A percentile compares a stretch with the other conserved stretches of the same genome.
Evolutionary conservation across 495 filamentous ascomycete genomes (phyloP).

Genomic region (Annulohypoxylon bovei): DNA sequence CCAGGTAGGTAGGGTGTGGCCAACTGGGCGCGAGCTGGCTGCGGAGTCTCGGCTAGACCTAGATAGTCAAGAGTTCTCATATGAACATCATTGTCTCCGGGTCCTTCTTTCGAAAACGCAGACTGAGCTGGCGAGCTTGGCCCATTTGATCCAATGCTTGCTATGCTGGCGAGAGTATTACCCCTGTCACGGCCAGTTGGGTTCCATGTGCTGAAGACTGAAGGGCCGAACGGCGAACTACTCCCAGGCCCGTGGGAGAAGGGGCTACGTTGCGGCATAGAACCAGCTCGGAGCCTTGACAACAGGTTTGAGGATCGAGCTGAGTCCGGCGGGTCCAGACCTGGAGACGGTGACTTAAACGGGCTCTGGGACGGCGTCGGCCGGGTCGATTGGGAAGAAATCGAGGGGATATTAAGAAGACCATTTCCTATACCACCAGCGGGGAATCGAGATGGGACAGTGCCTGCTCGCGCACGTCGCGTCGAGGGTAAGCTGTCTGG

Average conservation of each 20-base stretch:
- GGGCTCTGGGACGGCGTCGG: slow-evolving; percentile 92
- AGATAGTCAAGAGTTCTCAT: slow-evolving; percentile 96
- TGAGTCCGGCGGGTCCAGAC: slow-evolving; percentile 69
- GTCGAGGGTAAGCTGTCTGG: slow-evolving; percentile 66
- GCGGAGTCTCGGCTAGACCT: slow-evolving; percentile 92
- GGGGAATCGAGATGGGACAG: slow-evolving; percentile 94
- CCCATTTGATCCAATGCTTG: slow-evolving; percentile 75
- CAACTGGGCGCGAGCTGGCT: slow-evolving; percentile 77
- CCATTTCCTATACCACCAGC: slow-evolving; percentile 69
- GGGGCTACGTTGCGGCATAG: slow-evolving; percentile 88
- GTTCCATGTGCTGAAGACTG: slow-evolving; percentile 90
- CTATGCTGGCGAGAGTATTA: slow-evolving; percentile 86
- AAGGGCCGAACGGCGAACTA: slow-evolving; percentile 81
- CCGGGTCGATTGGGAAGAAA: slow-evolving; percentile 83
- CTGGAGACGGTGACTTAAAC: slow-evolving; percentile 80
- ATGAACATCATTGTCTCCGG: slow-evolving; percentile 80
- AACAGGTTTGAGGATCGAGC: slow-evolving; percentile 75
- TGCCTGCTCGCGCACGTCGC: slow-evolving; percentile 85
- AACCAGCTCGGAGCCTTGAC: slow-evolving; percentile 90
- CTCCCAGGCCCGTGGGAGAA: slow-evolving; percentile 65
- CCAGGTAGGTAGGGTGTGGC: slow-evolving; percentile 82
- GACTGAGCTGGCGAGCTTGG: slow-evolving; percentile 90
- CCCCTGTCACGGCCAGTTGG: slow-evolving; percentile 75
- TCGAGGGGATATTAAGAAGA: slow-evolving; percentile 67
- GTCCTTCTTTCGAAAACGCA: slow-evolving; percentile 88